Evolutionary conservation across 148 eudicot species (phyloP).

Genomic region (Nepenthes gracilis): DNA sequence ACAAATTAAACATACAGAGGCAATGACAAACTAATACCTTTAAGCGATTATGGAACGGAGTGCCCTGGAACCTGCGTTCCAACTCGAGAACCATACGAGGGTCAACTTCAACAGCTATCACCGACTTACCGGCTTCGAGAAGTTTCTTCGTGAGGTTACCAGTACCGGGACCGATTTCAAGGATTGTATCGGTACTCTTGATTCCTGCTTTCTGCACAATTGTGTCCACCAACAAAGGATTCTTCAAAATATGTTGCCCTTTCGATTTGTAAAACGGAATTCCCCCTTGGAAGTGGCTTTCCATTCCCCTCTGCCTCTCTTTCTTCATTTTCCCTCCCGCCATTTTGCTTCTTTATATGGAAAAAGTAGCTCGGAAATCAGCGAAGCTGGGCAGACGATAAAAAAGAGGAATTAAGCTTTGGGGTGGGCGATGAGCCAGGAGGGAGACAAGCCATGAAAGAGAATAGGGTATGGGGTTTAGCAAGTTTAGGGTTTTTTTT

Average conservation of each 20-base stretch:
- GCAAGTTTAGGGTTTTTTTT: no score
- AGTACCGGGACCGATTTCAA: constrained; percentile 77
- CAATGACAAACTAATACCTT: constrained; percentile 16
- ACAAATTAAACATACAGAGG: neutral
- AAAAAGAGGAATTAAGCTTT: no score
- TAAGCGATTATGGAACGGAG: constrained; percentile 37
- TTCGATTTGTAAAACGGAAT: constrained; percentile 81
- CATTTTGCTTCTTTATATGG: constrained; percentile 14
- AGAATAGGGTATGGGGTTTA: no score
- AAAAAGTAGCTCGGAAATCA: no score
- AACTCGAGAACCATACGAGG: constrained; percentile 73
- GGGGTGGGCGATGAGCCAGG: no score
- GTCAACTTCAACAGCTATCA: constrained; percentile 66
- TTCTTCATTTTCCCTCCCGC: constrained; percentile 75
- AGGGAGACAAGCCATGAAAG: no score
- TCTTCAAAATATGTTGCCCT: constrained; percentile 71
- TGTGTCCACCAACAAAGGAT: constrained; percentile 53
- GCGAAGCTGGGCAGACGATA: no score
- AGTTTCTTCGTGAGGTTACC: constrained; percentile 83
- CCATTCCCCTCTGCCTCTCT: constrained; percentile 24
- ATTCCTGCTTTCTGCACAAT: constrained; percentile 65
- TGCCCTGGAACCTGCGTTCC: constrained; percentile 64
- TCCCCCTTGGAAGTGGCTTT: constrained; percentile 56
- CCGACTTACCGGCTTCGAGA: constrained; percentile 56
- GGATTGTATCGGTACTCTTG: constrained; percentile 53